These are phyloP conservation scores for Morella rubra DNA, from an alignment of 306 rosid genomes.

Conservation along the genomic window DNA sequence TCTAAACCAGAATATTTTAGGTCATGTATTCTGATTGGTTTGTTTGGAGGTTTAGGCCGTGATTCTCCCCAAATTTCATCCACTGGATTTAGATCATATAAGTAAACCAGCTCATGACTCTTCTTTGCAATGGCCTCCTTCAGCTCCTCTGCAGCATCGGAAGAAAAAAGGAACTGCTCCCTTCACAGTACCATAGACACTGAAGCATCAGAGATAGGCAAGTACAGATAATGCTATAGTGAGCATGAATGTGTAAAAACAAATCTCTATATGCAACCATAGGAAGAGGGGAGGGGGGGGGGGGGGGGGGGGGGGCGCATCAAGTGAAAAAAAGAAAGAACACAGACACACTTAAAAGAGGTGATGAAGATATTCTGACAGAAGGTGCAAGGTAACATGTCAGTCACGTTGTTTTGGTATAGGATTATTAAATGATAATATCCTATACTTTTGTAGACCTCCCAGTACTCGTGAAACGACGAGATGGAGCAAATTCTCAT, in stretches of 20 bases:
- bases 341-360: neutral
- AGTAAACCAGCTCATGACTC: constrained; percentile 76
- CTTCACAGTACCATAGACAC: constrained; percentile 65
- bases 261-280: neutral
- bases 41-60: constrained; percentile 68
- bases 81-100: constrained; percentile 72
- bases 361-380: neutral
- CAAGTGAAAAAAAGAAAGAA: neutral
- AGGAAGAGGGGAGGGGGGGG: neutral
- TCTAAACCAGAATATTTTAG: constrained; percentile 84
- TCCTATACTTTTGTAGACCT: constrained; percentile 1
- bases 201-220: constrained; percentile 48
- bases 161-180: constrained; percentile 97
- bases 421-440: neutral
- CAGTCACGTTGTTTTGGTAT: neutral
- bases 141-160: constrained; percentile 87
- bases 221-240: constrained; percentile 14
- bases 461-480: neutral
- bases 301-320: neutral
- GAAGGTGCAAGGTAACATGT: neutral
- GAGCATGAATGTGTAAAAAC: neutral
- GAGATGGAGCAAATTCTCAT: neutral
- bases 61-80: constrained; percentile 84
- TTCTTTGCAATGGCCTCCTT: constrained; percentile 66
- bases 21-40: constrained; percentile 74